Conservation (phyloP, 2,329 filamentous ascomycete genomes). For the Bipolaris victoriae region DNA sequence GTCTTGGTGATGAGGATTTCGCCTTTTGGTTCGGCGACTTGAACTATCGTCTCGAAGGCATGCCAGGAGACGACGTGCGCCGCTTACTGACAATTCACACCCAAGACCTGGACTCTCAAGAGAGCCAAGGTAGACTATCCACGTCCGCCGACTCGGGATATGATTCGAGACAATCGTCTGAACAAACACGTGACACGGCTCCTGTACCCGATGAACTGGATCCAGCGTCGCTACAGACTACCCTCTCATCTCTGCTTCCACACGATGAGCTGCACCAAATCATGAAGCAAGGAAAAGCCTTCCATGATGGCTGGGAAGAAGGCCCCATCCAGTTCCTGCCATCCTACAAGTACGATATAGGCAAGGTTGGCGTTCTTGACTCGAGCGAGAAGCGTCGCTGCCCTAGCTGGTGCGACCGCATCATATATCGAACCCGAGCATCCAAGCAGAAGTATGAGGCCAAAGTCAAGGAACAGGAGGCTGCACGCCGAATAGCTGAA, state of each 20-base stretch:
- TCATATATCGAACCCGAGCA: conserved; percentile 79
- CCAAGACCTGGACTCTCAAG: conserved; percentile 64
- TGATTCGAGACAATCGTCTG: conserved; percentile 24
- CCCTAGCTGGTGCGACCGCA: conserved; percentile 96
- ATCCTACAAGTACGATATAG: conserved; percentile 97
- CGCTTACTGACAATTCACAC: conserved; percentile 83
- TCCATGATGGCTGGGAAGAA: conserved; percentile 92
- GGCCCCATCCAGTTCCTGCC: conserved; percentile 87
- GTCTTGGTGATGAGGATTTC: conserved; percentile 89
- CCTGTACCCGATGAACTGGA: conserved; percentile 64
- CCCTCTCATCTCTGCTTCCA: conserved; percentile 81
- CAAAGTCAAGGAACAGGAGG: conserved; percentile 67
- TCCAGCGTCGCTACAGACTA: conserved; percentile 85
- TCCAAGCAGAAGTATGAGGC: conserved; percentile 71
- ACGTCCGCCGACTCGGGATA: conserved; percentile 30
- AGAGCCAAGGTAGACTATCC: conserved; percentile 15
- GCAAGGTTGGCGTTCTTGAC: conserved; percentile 91
- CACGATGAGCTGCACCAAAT: conserved; percentile 85
- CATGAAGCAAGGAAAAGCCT: conserved; percentile 76
- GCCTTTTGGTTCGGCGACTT: conserved; percentile 96
- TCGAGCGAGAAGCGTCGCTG: conserved; percentile 92
- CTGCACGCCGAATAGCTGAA: conserved; percentile 74
- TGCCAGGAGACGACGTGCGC: conserved; percentile 89
- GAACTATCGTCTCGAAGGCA: conserved; percentile 88
- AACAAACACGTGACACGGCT: conserved; percentile 23